Percentiles rank a stretch among this genome's conserved stretches.
Evolutionary conservation across 805 yeast genomes (phyloP).

Genomic region (Candida sonorensis): DNA sequence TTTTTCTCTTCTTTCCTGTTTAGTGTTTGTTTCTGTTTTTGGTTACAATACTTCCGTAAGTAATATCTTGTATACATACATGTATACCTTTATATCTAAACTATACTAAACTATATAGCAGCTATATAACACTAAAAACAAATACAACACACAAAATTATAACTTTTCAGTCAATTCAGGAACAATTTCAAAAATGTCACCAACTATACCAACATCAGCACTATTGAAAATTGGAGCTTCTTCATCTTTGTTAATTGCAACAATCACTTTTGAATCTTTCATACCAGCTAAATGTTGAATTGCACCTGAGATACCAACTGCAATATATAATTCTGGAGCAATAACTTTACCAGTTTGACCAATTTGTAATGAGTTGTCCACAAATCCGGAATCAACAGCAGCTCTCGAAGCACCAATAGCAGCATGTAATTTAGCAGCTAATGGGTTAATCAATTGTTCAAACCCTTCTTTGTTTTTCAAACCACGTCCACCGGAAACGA

Average conservation of each 20-base stretch:
- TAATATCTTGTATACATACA: too few species aligned
- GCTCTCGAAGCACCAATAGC: conserved; percentile 98
- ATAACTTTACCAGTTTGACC: conserved; percentile 98
- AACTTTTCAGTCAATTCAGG: conserved; percentile 87
- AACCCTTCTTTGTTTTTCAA: conserved; percentile 85
- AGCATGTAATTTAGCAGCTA: conserved; percentile 79
- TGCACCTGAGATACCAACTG: conserved; percentile 94
- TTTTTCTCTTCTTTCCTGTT: too few species aligned
- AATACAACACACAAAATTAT: too few species aligned
- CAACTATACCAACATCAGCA: conserved; percentile 86
- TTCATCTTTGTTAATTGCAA: conserved; percentile 89
- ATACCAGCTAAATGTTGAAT: conserved; percentile 98
- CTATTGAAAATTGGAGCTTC: conserved; percentile 91
- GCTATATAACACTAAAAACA: too few species aligned
- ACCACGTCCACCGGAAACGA: conserved; percentile 93
- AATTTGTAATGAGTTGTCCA: conserved; percentile 93
- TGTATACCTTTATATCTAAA: too few species aligned
- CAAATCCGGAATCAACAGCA: conserved; percentile 93
- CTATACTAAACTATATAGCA: too few species aligned
- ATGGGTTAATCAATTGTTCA: conserved; percentile 67
- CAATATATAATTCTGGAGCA: conserved; percentile 91
- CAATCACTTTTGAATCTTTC: conserved; percentile 92
- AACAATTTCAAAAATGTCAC: conserved; percentile 76
- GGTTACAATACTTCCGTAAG: too few species aligned
- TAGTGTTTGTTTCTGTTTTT: too few species aligned